Evolutionary conservation across 352 stramenopile species (phyloP).

Genomic region (Phytophthora idaei): DNA sequence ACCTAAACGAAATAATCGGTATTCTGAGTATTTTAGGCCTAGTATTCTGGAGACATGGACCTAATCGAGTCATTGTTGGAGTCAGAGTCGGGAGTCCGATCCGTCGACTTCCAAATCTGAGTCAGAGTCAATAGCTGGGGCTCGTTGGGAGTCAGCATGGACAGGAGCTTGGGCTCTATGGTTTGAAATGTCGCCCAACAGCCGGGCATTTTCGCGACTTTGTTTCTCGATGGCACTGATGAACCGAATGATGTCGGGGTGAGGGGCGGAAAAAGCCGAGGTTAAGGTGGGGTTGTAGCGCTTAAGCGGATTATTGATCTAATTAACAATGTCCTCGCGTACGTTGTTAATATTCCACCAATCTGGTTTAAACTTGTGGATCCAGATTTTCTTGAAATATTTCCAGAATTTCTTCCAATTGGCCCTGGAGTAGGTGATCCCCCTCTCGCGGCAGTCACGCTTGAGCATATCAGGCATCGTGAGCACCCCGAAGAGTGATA

Average conservation of each 20-base stretch:
- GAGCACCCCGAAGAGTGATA: not conserved
- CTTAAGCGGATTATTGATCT: not conserved
- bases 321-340: not conserved
- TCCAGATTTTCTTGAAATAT: conserved; percentile 15
- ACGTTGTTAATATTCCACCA: not conserved
- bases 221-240: conserved; percentile 11
- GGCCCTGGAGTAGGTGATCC: not conserved
- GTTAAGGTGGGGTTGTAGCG: not conserved
- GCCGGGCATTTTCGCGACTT: conserved; percentile 5
- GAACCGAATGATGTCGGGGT: conserved; percentile 5
- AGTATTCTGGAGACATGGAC: no score
- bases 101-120: no score
- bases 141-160: not conserved
- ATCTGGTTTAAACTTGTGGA: not conserved
- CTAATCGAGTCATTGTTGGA: no score
- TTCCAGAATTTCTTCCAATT: conserved; percentile 16
- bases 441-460: not conserved
- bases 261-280: not conserved
- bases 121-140: conserved; percentile 2
- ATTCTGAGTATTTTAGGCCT: no score
- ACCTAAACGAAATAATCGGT: no score
- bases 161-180: not conserved
- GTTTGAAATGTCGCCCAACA: conserved; percentile 12
- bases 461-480: not conserved
- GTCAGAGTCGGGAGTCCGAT: no score